phyloP scores from a whole-genome alignment of 2,329 filamentous ascomycete species.

The Mariannaea sp. region DNA sequence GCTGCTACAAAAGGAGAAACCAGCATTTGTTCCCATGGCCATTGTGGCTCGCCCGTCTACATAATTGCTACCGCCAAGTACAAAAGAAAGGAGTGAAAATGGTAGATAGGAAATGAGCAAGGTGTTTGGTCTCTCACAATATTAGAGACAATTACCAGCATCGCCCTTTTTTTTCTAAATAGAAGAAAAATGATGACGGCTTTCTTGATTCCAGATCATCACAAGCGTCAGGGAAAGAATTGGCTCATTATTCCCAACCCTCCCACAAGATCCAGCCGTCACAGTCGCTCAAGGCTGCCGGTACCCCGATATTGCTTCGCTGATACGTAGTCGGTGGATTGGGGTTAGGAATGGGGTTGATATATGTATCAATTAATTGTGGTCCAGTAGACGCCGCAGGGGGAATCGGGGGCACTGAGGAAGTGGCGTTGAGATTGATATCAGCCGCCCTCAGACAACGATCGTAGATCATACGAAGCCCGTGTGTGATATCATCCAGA shows the following conservation, averaged over 20 bases:
- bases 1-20: neutral
- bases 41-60: slow-evolving; percentile 27
- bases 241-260: slow-evolving; percentile 44
- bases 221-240: neutral
- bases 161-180: neutral
- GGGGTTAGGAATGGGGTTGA: slow-evolving; percentile 34
- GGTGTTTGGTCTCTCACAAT: neutral
- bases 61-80: slow-evolving; percentile 13
- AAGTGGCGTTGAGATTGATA: slow-evolving; percentile 46
- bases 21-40: slow-evolving; percentile 18
- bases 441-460: slow-evolving; percentile 51
- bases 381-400: slow-evolving; percentile 2
- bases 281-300: slow-evolving; percentile 37
- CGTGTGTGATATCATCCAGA: slow-evolving; percentile 48
- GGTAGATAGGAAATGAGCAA: slow-evolving; percentile 6
- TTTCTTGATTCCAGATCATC: neutral
- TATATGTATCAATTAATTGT: slow-evolving; percentile 27
- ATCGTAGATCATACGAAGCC: slow-evolving; percentile 50
- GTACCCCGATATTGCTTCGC: slow-evolving; percentile 34
- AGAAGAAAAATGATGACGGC: slow-evolving; percentile 9
- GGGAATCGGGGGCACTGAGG: slow-evolving; percentile 17
- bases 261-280: slow-evolving; percentile 48
- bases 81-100: slow-evolving; percentile 17
- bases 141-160: neutral
- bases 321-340: slow-evolving; percentile 41